phyloP scores from a whole-genome alignment of 257 asterid species.

The Nicotiana tabacum region DNA sequence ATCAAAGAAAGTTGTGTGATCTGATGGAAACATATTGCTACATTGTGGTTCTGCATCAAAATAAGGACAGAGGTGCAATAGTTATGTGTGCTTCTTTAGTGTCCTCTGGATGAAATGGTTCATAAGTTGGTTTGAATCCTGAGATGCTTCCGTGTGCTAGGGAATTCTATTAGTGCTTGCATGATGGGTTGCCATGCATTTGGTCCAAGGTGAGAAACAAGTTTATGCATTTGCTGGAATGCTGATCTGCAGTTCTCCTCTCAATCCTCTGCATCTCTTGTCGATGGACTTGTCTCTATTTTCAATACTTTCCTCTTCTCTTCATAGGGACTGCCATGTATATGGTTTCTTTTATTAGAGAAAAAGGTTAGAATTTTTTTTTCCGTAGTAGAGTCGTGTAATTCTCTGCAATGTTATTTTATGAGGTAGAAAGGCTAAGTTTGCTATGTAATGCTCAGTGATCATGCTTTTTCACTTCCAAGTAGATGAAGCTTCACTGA shows the following conservation, averaged over 20 bases:
- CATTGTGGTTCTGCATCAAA: not conserved
- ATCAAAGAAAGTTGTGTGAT: not conserved
- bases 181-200: not conserved
- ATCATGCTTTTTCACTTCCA: not conserved
- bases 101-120: not conserved
- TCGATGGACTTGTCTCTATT: not conserved
- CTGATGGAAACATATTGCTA: not conserved
- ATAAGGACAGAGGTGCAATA: not conserved
- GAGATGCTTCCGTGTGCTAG: not conserved
- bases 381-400: not conserved
- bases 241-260: not conserved
- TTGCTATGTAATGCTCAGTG: not conserved
- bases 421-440: not conserved
- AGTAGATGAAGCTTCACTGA: not conserved
- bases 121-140: not conserved
- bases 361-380: not conserved
- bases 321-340: not conserved
- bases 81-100: not conserved
- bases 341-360: not conserved
- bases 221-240: not conserved
- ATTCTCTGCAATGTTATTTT: not conserved
- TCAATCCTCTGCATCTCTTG: no score
- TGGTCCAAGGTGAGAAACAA: not conserved
- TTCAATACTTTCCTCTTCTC: not conserved
- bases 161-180: not conserved